phyloP scores from a whole-genome alignment of 495 filamentous ascomycete genomes.

The Chaetomium cochliodes region DNA sequence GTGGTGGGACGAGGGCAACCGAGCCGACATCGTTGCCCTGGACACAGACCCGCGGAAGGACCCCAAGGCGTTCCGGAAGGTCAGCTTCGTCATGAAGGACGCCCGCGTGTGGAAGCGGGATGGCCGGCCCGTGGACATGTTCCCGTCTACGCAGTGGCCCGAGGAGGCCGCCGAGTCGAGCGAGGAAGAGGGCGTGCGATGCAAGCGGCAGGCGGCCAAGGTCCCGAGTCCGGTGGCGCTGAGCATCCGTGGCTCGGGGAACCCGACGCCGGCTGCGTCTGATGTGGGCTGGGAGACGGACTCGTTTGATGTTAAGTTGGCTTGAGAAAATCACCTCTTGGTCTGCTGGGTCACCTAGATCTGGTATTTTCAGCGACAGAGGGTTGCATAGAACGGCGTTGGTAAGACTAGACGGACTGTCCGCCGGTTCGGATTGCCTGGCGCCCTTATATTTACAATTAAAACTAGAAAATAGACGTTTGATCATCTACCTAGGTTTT shows the following conservation, averaged over 20 bases:
- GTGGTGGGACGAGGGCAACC: constrained; percentile 45
- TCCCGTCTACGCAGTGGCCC: constrained; percentile 24
- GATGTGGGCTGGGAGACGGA: constrained; percentile 9
- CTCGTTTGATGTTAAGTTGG: background rate
- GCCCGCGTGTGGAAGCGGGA: constrained; percentile 43
- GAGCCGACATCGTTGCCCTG: constrained; percentile 52
- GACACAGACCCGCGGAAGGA: constrained; percentile 41
- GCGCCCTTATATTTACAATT: background rate
- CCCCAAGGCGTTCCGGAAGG: constrained; percentile 42
- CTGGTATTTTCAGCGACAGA: background rate
- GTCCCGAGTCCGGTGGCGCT: background rate
- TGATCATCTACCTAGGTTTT: background rate
- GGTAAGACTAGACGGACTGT: background rate
- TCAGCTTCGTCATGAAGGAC: constrained; percentile 56
- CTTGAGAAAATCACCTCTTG: background rate
- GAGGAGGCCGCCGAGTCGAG: constrained; percentile 9
- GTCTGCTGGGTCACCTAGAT: background rate
- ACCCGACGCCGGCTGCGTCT: constrained; percentile 1
- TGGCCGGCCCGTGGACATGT: constrained; percentile 27
- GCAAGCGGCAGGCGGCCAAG: background rate
- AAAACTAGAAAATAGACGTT: background rate
- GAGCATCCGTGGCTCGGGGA: background rate
- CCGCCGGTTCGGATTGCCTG: background rate
- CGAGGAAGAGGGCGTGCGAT: background rate
- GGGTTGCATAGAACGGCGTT: background rate